Evolutionary conservation across 768 basidiomycete genomes (phyloP), one percentile per base, ranked within the genome.

Genomic region (Hemileccinum impolitum): DNA sequence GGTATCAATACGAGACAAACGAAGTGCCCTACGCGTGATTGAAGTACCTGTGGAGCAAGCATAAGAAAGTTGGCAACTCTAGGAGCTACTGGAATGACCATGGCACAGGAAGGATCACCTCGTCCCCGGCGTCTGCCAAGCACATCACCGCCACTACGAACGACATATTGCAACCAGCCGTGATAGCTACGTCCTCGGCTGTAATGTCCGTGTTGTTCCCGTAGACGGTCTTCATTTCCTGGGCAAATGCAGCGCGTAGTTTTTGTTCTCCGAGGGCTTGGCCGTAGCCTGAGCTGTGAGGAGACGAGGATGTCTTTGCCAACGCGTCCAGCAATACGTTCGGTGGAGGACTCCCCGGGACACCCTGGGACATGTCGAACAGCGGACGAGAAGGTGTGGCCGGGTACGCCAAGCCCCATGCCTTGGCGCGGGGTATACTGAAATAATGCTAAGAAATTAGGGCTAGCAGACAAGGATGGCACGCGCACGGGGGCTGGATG

Each of bases 361-460:
- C 81, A 35, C 90, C 85, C 65, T 90, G 87, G 1, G 84, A 83
- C 73, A 90, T 81, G 57, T 80, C 76, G n/a, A 90, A 73, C 2
- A 90, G 67, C 0, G 80, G 81, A 9, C 72, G 70, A 19, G 50
- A 59, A 0, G 70, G 59, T 0, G 75, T 73, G 0, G 74, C 59
- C 5, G 54, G 55, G 62, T 80, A 84, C 12, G 65, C 56, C 18
- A 60, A 54, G 1, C 72, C 77, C 84, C 84, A 86, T 69, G 72
- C 69, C 46, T 80, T 76, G 14, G 81, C 83, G 30, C 70, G 70
- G 1, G 82, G 76, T 40, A 85, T 82, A 13, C 83, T 83, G 57
- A 8, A 35, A 30, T 12, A 21, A 44, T 6, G 30, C 36, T 37
- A 5, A 31, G 21, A 13, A 37, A 39, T 39, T 25, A 35, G 39